Conservation (phyloP, 768 basidiomycete species). For the Neoboletus subvelutipes region DNA sequence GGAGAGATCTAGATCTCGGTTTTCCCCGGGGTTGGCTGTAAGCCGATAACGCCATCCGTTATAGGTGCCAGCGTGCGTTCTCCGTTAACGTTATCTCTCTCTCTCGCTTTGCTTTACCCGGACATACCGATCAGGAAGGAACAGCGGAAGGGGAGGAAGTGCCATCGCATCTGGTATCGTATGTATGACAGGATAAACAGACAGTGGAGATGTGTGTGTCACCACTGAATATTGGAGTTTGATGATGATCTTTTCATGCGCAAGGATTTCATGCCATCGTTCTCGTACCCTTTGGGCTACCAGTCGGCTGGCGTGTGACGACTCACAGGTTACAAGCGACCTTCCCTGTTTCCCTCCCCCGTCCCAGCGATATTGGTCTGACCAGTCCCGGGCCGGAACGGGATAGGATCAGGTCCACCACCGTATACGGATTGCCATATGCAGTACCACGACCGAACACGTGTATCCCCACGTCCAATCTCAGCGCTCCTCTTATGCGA, state of each 20-base stretch:
- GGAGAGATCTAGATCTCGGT: slow-evolving; percentile 18
- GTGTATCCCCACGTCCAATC: slow-evolving; percentile 5
- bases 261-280: neutral
- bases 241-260: neutral
- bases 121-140: slow-evolving; percentile 11
- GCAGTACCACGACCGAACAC: slow-evolving; percentile 3
- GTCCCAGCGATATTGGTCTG: neutral
- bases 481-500: neutral
- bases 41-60: slow-evolving; percentile 2
- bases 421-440: neutral
- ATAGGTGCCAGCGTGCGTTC: neutral
- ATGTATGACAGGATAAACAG: neutral
- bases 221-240: neutral
- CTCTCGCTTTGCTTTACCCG: neutral
- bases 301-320: neutral
- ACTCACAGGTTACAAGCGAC: neutral
- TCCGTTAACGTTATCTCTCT: neutral
- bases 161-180: neutral
- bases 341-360: neutral
- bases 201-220: neutral
- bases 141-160: slow-evolving; percentile 1
- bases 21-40: slow-evolving; percentile 3
- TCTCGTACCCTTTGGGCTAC: neutral
- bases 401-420: slow-evolving; percentile 8
- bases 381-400: neutral